Evolutionary conservation across 306 rosid genomes (phyloP).

Genomic region (Vicia faba): DNA sequence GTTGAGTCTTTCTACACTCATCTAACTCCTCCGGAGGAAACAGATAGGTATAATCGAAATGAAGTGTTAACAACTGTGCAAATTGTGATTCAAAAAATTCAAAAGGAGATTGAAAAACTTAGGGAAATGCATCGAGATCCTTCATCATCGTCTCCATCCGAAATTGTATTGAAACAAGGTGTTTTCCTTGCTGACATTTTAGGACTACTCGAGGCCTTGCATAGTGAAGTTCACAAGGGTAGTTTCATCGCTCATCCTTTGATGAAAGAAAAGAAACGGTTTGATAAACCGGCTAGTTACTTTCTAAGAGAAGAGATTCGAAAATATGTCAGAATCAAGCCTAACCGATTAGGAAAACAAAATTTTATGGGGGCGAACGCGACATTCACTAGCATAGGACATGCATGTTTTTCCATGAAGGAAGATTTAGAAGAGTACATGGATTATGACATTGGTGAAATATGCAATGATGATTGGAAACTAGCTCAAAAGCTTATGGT

Average conservation of each 20-base stretch:
- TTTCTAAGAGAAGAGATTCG: slow-evolving; percentile 75
- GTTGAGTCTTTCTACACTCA: slow-evolving; percentile 44
- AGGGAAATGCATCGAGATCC: slow-evolving; percentile 37
- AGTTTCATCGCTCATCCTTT: slow-evolving; percentile 45
- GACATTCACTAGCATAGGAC: slow-evolving; percentile 78
- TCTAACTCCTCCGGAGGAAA: slow-evolving; percentile 30
- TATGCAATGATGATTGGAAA: slow-evolving; percentile 83
- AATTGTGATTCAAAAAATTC: slow-evolving; percentile 53
- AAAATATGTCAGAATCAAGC: slow-evolving; percentile 66
- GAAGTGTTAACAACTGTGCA: slow-evolving; percentile 37
- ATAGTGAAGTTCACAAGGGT: slow-evolving; percentile 12
- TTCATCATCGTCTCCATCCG: slow-evolving; percentile 16
- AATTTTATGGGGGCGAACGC: slow-evolving; percentile 89
- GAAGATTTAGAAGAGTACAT: slow-evolving; percentile 74
- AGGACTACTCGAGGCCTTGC: slow-evolving; percentile 55
- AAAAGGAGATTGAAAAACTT: slow-evolving; percentile 44
- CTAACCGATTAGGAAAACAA: slow-evolving; percentile 68
- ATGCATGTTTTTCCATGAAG: slow-evolving; percentile 68
- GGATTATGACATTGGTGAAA: slow-evolving; percentile 73
- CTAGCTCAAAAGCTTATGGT: slow-evolving; percentile 79
- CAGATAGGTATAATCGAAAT: slow-evolving; percentile 30
- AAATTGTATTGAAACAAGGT: slow-evolving; percentile 32
- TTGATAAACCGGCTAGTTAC: slow-evolving; percentile 53
- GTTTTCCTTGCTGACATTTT: slow-evolving; percentile 67
- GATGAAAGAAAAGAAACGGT: slow-evolving; percentile 43